These are phyloP conservation scores for Volvox africanus DNA, from an alignment of 139 green algal genomes.

Conservation along the genomic window DNA sequence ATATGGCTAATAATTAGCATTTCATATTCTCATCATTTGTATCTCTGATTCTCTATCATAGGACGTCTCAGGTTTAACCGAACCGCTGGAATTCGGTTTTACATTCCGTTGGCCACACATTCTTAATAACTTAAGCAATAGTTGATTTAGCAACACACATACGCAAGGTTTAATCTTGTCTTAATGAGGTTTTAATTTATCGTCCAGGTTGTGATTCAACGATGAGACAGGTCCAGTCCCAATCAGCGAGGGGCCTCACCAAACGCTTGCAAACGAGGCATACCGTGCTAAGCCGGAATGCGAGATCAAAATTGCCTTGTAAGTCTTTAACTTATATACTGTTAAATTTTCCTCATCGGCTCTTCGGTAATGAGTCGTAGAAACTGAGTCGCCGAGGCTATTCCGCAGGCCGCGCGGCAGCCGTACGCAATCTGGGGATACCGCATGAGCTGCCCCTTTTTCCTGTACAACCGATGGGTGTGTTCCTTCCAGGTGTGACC, in stretches of 20 bases:
- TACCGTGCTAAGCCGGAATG: neutral
- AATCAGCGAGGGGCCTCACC: neutral
- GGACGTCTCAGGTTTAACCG: neutral
- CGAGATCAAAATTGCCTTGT: neutral
- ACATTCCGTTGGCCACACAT: neutral
- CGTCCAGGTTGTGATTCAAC: too few relatives aligned
- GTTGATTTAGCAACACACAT: too few relatives aligned
- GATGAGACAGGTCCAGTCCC: neutral
- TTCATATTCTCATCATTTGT: too few relatives aligned
- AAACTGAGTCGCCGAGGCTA: neutral
- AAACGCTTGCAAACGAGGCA: neutral
- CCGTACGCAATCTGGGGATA: neutral
- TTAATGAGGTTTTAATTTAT: neutral
- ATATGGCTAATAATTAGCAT: too few relatives aligned
- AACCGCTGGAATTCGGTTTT: neutral
- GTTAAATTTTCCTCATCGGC: neutral
- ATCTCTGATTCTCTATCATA: too few relatives aligned
- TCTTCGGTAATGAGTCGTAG: neutral
- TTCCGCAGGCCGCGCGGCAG: neutral
- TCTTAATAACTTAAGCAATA: neutral
- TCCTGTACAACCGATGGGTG: slow-evolving; percentile 26
- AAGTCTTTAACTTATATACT: neutral
- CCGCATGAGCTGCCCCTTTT: slow-evolving; percentile 37
- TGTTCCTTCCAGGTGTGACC: slow-evolving; percentile 28
- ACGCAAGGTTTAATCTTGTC: neutral